phyloP scores from a whole-genome alignment of 306 rosid species.

The Fagus sylvatica region DNA sequence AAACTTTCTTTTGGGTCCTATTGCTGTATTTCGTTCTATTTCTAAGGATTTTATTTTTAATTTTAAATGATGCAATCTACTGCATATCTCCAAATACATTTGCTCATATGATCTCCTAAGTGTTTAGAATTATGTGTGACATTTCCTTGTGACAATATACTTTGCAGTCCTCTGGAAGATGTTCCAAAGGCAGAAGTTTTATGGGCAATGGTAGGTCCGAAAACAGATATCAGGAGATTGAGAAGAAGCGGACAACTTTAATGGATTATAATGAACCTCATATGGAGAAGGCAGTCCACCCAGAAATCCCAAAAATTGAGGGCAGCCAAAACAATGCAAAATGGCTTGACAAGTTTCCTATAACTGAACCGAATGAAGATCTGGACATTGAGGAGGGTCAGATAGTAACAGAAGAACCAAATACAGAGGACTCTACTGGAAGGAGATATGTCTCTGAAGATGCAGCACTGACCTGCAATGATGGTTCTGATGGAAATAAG shows the following conservation, averaged over 20 bases:
- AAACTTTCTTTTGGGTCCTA: not conserved
- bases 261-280: constrained; percentile 31
- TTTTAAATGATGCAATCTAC: constrained; percentile 16
- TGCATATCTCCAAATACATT: constrained; percentile 12
- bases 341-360: constrained; percentile 31
- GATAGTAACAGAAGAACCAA: constrained; percentile 47
- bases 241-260: constrained; percentile 32
- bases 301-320: constrained; percentile 1
- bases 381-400: constrained; percentile 58
- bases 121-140: constrained; percentile 22
- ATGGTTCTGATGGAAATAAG: constrained; percentile 22
- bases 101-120: not conserved
- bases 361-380: constrained; percentile 34
- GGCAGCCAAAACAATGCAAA: constrained; percentile 25
- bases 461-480: constrained; percentile 12
- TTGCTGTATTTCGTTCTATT: not conserved
- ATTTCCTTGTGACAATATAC: constrained; percentile 32
- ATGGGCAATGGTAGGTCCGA: constrained; percentile 33
- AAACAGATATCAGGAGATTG: constrained; percentile 36
- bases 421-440: constrained; percentile 14
- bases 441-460: constrained; percentile 33
- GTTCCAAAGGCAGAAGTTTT: constrained; percentile 33
- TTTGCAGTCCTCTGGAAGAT: constrained; percentile 56
- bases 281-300: constrained; percentile 18
- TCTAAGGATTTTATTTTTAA: not conserved